Conservation (phyloP, 176 grass and related monocot species). For the Oryza meridionalis region DNA sequence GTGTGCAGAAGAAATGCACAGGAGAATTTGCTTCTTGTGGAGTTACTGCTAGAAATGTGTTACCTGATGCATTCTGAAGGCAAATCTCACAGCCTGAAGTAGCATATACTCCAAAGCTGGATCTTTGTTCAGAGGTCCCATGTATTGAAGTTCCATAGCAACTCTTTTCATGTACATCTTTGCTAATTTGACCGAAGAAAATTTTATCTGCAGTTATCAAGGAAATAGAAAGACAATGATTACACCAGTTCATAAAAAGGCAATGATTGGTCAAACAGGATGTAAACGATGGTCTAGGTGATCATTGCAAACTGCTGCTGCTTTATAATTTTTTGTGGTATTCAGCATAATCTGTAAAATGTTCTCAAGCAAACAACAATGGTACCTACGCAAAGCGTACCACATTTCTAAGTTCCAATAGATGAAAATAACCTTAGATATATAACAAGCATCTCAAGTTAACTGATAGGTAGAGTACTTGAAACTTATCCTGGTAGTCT, state of each 20-base stretch:
- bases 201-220: slow-evolving; percentile 77
- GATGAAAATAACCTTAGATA: not conserved
- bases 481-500: not conserved
- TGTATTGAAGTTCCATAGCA: slow-evolving; percentile 87
- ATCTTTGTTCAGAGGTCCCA: slow-evolving; percentile 91
- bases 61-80: slow-evolving; percentile 99
- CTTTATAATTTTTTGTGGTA: not conserved
- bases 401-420: not conserved
- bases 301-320: not conserved
- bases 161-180: slow-evolving; percentile 98
- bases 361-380: slow-evolving; percentile 7
- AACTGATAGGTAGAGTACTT: not conserved
- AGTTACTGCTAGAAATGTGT: slow-evolving; percentile 1
- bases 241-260: not conserved
- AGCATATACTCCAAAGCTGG: slow-evolving; percentile 97
- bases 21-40: not conserved
- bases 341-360: not conserved
- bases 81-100: slow-evolving; percentile 97
- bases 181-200: slow-evolving; percentile 92
- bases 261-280: not conserved
- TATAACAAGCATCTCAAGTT: not conserved
- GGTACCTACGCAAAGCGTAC: not conserved
- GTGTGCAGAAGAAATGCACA: not conserved
- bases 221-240: not conserved
- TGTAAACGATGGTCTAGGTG: not conserved